These are phyloP conservation scores for Acacia confusa DNA, from an alignment of 306 rosid genomes.

Conservation along the genomic window DNA sequence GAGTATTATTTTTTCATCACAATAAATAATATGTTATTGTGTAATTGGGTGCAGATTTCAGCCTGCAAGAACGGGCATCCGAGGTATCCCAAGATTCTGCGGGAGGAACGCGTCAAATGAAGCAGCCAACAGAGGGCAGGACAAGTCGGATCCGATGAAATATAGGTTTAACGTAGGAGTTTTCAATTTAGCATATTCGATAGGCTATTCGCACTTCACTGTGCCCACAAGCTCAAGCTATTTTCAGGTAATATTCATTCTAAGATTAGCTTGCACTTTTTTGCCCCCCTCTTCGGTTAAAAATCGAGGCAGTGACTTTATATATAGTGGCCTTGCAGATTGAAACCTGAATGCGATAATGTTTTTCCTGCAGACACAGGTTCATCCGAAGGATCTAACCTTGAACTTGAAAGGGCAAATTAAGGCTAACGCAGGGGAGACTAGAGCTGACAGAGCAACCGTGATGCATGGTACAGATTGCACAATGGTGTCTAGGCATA, in stretches of 20 bases:
- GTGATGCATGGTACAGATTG: conserved; percentile 32
- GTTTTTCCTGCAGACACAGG: conserved; percentile 9
- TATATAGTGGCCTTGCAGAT: background rate
- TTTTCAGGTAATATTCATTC: conserved; percentile 34
- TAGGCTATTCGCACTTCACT: conserved; percentile 11
- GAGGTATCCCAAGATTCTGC: conserved; percentile 69
- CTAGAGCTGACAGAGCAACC: conserved; percentile 26
- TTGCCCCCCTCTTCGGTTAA: background rate
- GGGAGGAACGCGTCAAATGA: conserved; percentile 65
- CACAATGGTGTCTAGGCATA: conserved; percentile 35
- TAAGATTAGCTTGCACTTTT: background rate
- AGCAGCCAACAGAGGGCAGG: background rate
- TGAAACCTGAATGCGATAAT: background rate
- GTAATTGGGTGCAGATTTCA: conserved; percentile 67
- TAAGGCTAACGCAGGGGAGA: conserved; percentile 4
- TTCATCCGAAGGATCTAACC: conserved; percentile 45
- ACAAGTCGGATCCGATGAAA: background rate
- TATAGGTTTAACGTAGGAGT: conserved; percentile 15
- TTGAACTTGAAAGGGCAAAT: background rate
- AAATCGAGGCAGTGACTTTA: background rate
- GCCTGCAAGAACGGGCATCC: conserved; percentile 84
- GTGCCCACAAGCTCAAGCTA: conserved; percentile 23
- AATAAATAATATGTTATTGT: background rate
- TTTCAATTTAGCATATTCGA: conserved; percentile 36
- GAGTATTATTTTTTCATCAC: too few relatives aligned